Evolutionary conservation across 2,329 filamentous ascomycete genomes (phyloP).

Genomic region (Triangularia setosa): DNA sequence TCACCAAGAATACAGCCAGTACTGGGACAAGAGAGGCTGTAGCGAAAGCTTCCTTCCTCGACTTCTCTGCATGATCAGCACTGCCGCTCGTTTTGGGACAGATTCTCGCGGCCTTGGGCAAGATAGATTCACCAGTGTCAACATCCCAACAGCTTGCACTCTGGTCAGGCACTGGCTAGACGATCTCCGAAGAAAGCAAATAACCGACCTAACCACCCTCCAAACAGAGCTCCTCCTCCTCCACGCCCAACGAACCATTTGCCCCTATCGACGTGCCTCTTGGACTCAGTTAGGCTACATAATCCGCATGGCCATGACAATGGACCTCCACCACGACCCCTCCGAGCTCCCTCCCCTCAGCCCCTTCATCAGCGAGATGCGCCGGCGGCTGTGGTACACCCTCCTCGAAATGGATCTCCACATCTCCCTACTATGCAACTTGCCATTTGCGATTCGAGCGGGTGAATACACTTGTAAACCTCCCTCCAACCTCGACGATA

Average conservation of each 20-base stretch:
- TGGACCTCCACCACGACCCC: conserved; percentile 56
- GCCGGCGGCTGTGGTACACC: conserved; percentile 54
- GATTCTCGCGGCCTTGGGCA: conserved; percentile 47
- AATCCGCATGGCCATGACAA: conserved; percentile 55
- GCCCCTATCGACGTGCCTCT: conserved; percentile 44
- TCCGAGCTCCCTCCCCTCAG: conserved; percentile 49
- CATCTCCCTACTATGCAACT: conserved; percentile 48
- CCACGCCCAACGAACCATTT: conserved; percentile 50
- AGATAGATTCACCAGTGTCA: conserved; percentile 51
- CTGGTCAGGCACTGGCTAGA: conserved; percentile 54
- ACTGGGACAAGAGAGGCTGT: conserved; percentile 47
- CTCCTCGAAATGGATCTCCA: conserved; percentile 56
- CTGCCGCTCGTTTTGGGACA: conserved; percentile 51
- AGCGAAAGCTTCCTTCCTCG: conserved; percentile 52
- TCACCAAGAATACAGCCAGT: conserved; percentile 46
- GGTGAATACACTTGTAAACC: conserved; percentile 52
- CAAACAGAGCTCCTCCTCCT: conserved; percentile 52
- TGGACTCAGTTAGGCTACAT: conserved; percentile 55
- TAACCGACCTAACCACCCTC: conserved; percentile 50
- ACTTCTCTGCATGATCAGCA: conserved; percentile 49
- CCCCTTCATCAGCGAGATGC: conserved; percentile 49
- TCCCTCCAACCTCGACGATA: conserved; percentile 52
- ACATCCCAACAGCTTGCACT: conserved; percentile 54
- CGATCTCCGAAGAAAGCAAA: conserved; percentile 47
- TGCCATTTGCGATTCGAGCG: conserved; percentile 49